Percentiles rank a stretch among this genome's conserved stretches.
Conservation (phyloP, 176 grass and related monocot species). For the Lolium perenne region DNA sequence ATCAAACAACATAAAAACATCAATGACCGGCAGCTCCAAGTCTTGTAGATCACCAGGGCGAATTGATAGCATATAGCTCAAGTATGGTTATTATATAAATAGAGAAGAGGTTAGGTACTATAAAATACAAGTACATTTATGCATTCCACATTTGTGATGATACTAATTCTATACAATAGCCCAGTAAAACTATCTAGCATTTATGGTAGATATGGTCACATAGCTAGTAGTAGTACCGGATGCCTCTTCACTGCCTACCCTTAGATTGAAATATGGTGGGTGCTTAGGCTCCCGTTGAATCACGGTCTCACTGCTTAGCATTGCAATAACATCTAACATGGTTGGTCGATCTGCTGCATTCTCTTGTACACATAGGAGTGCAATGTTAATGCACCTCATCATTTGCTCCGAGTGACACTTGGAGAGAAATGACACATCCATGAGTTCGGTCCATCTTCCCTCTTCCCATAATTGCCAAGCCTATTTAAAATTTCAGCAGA, state of each 20-base stretch:
- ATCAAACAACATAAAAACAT: no score
- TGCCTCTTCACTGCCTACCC: not conserved
- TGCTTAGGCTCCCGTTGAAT: not conserved
- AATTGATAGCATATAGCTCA: no score
- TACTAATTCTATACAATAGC: no score
- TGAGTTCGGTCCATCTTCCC: not conserved
- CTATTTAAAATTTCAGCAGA: not conserved
- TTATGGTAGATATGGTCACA: not conserved
- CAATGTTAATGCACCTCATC: conserved; percentile 23
- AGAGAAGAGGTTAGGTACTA: no score
- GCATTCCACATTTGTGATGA: no score
- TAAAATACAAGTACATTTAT: no score
- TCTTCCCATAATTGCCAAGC: conserved; percentile 16
- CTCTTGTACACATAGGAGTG: conserved; percentile 29
- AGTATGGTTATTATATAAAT: no score
- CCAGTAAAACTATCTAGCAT: not conserved
- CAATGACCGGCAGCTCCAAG: no score
- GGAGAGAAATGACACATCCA: not conserved
- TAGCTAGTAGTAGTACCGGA: not conserved
- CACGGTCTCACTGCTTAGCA: not conserved
- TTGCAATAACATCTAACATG: not conserved
- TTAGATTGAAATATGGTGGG: conserved; percentile 18
- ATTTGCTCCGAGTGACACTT: not conserved
- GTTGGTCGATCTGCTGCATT: not conserved
- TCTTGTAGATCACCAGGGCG: no score